Evolutionary conservation across 495 filamentous ascomycete genomes (phyloP), one percentile per base, ranked within the genome.

Genomic region (Rhizodiscina lignyota): DNA sequence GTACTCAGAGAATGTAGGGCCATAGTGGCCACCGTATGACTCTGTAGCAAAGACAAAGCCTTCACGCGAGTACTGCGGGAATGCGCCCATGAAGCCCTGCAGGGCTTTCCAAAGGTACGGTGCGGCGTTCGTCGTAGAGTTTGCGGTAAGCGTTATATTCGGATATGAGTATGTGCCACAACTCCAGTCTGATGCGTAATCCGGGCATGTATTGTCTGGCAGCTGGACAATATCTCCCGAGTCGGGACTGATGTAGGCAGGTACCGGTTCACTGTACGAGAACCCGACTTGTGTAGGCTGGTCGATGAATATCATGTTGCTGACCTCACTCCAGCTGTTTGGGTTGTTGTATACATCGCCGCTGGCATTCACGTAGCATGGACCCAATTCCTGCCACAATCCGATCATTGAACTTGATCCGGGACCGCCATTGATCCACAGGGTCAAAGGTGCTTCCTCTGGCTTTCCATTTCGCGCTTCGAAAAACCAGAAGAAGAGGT

Each of bases 401-500:
- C 49, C 49, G 8, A 45, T 21, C 38, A 48, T 37, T 4, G 44
- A 48, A 16, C 30, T 34, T 17, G 21, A 30, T 18, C 49, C 50
- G 0, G 50, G 50, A 1, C 50, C 45, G 4, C 70, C 72, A 55
- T 74, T 74, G 47, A 79, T 58, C 70, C 70, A 79, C 48, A 81
- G 70, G 2, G 74, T 71, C 19, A 79, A 54, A 16, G 70, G 67
- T 3, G 67, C 64, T 23, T 70, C 68, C 33, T 60, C 44, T 0
- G 71, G 64, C 30, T 70, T 63, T n/a, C n/a, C n/a, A 20, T 72
- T 60, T 21, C 73, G 61, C 0, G 72, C 69, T 42, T 72, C 76
- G 40, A 83, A 67, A 45, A 79, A 83, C 78, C 77, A 82, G 54
- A 82, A 82, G 46, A 79, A 81, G 15, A 67, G 78, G 49, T 82